These are phyloP conservation scores for Castanea sativa DNA, from an alignment of 306 rosid genomes.

Conservation along the genomic window DNA sequence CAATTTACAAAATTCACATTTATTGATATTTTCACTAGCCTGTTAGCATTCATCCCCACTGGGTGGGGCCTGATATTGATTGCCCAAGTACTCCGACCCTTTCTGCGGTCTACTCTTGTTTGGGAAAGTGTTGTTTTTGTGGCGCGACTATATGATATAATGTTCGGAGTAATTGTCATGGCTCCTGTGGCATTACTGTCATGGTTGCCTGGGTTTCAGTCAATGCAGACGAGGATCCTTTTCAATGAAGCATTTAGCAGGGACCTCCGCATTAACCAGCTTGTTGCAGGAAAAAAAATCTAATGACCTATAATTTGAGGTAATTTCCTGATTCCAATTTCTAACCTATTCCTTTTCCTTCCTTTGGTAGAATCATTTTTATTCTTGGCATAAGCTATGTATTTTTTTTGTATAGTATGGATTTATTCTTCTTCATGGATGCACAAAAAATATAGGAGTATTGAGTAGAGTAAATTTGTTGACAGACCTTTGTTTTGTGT, in stretches of 20 bases:
- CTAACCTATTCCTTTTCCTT: background rate
- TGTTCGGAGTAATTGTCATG: slow-evolving; percentile 73
- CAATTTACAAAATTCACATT: slow-evolving; percentile 59
- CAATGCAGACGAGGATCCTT: slow-evolving; percentile 86
- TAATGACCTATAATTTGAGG: slow-evolving; percentile 39
- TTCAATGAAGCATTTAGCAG: slow-evolving; percentile 86
- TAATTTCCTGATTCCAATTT: slow-evolving; percentile 8
- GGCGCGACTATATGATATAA: slow-evolving; percentile 68
- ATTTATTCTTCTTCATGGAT: background rate
- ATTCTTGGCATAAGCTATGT: background rate
- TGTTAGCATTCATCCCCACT: slow-evolving; percentile 82
- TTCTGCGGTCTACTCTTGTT: slow-evolving; percentile 43
- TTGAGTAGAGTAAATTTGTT: background rate
- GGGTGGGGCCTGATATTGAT: slow-evolving; percentile 85
- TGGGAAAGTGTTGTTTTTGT: slow-evolving; percentile 61
- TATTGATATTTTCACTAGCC: slow-evolving; percentile 66
- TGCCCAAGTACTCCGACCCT: slow-evolving; percentile 76
- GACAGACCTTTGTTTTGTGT: background rate
- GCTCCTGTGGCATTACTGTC: slow-evolving; percentile 74
- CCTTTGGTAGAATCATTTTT: background rate
- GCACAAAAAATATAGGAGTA: background rate
- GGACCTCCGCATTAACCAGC: slow-evolving; percentile 74
- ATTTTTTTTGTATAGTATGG: background rate
- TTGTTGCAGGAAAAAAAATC: slow-evolving; percentile 62
- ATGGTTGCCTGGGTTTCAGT: slow-evolving; percentile 88